Evolutionary conservation across 805 yeast genomes (phyloP).

Genomic region (Wickerhamomyces ciferrii): DNA sequence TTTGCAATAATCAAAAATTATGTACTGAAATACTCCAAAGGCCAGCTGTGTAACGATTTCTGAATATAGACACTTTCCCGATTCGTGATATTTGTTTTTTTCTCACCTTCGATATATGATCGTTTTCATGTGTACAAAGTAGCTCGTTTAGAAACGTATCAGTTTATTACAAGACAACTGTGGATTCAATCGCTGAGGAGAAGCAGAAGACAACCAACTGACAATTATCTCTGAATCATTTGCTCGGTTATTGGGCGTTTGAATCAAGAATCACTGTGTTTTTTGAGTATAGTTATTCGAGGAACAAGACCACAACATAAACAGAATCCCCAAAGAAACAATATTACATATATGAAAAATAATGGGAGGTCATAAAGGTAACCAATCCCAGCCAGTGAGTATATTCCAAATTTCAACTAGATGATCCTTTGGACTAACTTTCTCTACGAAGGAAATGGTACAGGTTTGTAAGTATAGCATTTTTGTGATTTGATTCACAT

Average conservation of each 20-base stretch:
- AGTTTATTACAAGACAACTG: not conserved
- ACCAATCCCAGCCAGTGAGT: conserved; percentile 17
- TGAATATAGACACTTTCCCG: not conserved
- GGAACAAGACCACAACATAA: not conserved
- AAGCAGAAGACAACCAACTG: too few species aligned
- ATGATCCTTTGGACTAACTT: not conserved
- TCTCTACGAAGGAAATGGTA: conserved; percentile 32
- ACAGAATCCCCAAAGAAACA: not conserved
- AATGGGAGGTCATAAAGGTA: conserved; percentile 15
- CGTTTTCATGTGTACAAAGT: not conserved
- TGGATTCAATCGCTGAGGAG: too few species aligned
- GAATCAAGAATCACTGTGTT: too few species aligned
- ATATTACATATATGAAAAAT: not conserved
- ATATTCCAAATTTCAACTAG: too few species aligned
- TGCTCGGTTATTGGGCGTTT: too few species aligned
- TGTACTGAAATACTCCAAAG: too few species aligned
- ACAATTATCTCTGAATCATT: too few species aligned
- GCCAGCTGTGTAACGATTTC: not conserved
- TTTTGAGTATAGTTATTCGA: not conserved
- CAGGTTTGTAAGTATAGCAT: conserved; percentile 22
- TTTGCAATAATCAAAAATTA: too few species aligned
- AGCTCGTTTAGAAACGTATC: not conserved
- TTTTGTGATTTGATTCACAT: not conserved
- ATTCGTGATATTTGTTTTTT: not conserved
- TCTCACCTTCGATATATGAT: not conserved